phyloP scores from a whole-genome alignment of 164 flowering plant species.

The Pachysandra terminalis region DNA sequence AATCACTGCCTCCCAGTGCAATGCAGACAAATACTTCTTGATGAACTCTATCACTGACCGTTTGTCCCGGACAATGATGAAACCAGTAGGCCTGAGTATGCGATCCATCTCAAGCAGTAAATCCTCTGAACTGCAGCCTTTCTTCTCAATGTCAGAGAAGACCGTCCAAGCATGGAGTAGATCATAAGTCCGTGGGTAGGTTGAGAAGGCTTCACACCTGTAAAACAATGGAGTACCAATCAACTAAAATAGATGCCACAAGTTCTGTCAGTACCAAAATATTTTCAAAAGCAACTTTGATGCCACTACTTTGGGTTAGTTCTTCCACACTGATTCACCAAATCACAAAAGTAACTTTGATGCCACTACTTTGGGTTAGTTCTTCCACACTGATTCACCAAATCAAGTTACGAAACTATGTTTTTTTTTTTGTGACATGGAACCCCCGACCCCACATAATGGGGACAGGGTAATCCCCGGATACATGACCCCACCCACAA shows the following conservation, averaged over 20 bases:
- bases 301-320: background rate
- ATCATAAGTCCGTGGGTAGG: conserved; percentile 83
- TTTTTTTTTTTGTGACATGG: too few relatives aligned
- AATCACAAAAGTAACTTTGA: background rate
- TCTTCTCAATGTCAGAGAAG: conserved; percentile 64
- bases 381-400: too few relatives aligned
- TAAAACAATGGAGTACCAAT: conserved; percentile 1
- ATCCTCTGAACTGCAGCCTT: conserved; percentile 76
- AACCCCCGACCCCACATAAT: too few relatives aligned
- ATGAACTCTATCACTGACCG: conserved; percentile 52
- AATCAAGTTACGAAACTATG: too few relatives aligned
- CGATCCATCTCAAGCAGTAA: conserved; percentile 76
- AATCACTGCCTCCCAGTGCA: conserved; percentile 77
- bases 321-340: too few relatives aligned
- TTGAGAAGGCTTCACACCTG: conserved; percentile 91
- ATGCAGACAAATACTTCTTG: conserved; percentile 54
- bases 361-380: background rate
- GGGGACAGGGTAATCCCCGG: too few relatives aligned
- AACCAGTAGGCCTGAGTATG: conserved; percentile 80
- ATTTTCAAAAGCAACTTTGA: background rate
- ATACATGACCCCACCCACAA: too few relatives aligned
- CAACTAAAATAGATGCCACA: background rate
- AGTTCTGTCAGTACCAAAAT: background rate
- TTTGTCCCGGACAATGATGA: conserved; percentile 61
- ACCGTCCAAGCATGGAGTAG: conserved; percentile 81